phyloP scores from a whole-genome alignment of 108 stramenopile genomes.

The Nitzschia palea region DNA sequence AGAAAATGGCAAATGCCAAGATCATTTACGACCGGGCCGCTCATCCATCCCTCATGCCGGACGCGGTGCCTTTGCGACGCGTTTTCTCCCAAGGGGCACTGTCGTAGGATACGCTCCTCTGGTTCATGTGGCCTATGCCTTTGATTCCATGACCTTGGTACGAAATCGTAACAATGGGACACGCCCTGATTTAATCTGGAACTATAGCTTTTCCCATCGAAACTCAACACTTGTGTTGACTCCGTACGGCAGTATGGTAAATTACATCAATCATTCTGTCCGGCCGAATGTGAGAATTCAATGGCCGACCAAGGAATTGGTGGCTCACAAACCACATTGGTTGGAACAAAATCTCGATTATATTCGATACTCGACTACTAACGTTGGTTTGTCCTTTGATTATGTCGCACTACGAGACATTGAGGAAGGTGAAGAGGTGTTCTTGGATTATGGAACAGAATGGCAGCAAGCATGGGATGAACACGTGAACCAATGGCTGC shows the following conservation, averaged over 20 bases:
- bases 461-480: conserved; percentile 50
- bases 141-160: conserved; percentile 12
- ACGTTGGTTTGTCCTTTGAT: conserved; percentile 57
- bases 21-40: conserved; percentile 63
- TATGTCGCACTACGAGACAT: conserved; percentile 64
- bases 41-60: conserved; percentile 79
- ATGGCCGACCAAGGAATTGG: conserved; percentile 62
- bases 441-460: conserved; percentile 58
- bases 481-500: conserved; percentile 35
- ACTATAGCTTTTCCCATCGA: conserved; percentile 80
- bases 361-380: conserved; percentile 32
- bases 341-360: conserved; percentile 48
- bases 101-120: conserved; percentile 81
- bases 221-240: conserved; percentile 74
- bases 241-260: conserved; percentile 78
- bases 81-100: conserved; percentile 67
- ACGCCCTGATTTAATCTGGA: conserved; percentile 66
- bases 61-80: conserved; percentile 79
- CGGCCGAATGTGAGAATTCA: conserved; percentile 56
- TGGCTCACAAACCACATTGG: conserved; percentile 79
- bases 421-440: conserved; percentile 54
- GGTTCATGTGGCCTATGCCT: conserved; percentile 42
- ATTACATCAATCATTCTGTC: conserved; percentile 80
- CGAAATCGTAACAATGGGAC: not conserved
- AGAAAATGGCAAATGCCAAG: conserved; percentile 73